phyloP scores from a whole-genome alignment of 768 basidiomycete species.

The Pilatotrama ljubarskyi region DNA sequence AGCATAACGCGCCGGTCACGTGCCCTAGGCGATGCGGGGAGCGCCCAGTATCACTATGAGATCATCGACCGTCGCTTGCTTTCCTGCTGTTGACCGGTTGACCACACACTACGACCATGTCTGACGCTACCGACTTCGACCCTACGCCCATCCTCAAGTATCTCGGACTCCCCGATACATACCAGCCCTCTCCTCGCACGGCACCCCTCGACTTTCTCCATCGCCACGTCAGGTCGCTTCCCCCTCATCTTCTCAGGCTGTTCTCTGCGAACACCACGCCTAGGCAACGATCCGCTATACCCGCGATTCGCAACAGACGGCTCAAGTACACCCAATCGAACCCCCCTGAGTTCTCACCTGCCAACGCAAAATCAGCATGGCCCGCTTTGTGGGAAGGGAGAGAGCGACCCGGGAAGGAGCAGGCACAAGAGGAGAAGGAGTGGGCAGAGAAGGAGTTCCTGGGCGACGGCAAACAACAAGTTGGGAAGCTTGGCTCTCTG shows the following conservation, averaged over 20 bases:
- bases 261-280: slow-evolving; percentile 52
- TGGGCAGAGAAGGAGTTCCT: slow-evolving; percentile 71
- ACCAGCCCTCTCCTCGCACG: slow-evolving; percentile 57
- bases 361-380: slow-evolving; percentile 57
- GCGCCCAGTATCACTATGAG: not conserved
- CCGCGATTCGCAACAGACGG: slow-evolving; percentile 71
- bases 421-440: slow-evolving; percentile 62
- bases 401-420: slow-evolving; percentile 48
- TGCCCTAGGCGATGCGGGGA: not conserved
- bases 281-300: slow-evolving; percentile 62
- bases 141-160: slow-evolving; percentile 39
- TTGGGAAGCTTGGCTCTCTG: slow-evolving; percentile 69
- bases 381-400: slow-evolving; percentile 66
- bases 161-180: slow-evolving; percentile 58
- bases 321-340: slow-evolving; percentile 57
- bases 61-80: not conserved
- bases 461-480: slow-evolving; percentile 46
- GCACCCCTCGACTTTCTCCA: slow-evolving; percentile 65
- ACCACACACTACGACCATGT: not conserved
- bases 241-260: slow-evolving; percentile 55
- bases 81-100: not conserved
- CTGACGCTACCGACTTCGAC: not conserved
- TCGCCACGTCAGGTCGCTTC: slow-evolving; percentile 59
- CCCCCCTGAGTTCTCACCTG: slow-evolving; percentile 57
- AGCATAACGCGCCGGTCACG: not conserved